These are phyloP conservation scores for Ligustrum vulgare DNA, from an alignment of 257 asterid genomes.

Conservation along the genomic window DNA sequence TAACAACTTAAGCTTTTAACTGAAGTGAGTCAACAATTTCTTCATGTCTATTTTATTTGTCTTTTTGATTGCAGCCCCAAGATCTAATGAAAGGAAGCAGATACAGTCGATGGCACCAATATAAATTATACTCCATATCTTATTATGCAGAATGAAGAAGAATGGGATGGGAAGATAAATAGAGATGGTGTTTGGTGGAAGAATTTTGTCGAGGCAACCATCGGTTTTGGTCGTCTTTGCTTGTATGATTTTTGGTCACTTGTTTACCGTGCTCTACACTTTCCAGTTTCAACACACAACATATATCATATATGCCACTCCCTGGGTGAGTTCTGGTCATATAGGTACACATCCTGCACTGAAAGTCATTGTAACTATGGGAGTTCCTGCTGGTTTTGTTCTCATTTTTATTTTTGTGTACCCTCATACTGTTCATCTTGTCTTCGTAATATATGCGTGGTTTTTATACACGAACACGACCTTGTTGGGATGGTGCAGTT, in stretches of 20 bases:
- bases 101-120: conserved; percentile 26
- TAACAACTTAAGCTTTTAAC: background rate
- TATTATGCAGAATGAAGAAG: conserved; percentile 17
- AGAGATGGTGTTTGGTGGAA: conserved; percentile 28
- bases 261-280: conserved; percentile 18
- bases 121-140: conserved; percentile 22
- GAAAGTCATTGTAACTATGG: conserved; percentile 50
- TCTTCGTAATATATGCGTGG: conserved; percentile 29
- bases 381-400: conserved; percentile 27
- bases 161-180: conserved; percentile 22
- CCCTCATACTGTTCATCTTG: conserved; percentile 16
- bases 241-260: conserved; percentile 37
- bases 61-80: conserved; percentile 45
- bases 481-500: conserved; percentile 11
- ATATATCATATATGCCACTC: conserved; percentile 26
- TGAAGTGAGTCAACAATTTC: background rate
- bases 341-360: conserved; percentile 32
- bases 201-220: conserved; percentile 20
- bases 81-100: conserved; percentile 41
- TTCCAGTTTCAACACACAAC: no score
- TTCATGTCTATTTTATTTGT: background rate
- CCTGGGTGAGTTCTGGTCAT: conserved; percentile 29
- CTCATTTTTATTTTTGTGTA: conserved; percentile 25
- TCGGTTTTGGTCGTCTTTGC: conserved; percentile 22
- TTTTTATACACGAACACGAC: conserved; percentile 25